Evolutionary conservation across 768 basidiomycete species (phyloP).

Genomic region (Asterophora parasitica): DNA sequence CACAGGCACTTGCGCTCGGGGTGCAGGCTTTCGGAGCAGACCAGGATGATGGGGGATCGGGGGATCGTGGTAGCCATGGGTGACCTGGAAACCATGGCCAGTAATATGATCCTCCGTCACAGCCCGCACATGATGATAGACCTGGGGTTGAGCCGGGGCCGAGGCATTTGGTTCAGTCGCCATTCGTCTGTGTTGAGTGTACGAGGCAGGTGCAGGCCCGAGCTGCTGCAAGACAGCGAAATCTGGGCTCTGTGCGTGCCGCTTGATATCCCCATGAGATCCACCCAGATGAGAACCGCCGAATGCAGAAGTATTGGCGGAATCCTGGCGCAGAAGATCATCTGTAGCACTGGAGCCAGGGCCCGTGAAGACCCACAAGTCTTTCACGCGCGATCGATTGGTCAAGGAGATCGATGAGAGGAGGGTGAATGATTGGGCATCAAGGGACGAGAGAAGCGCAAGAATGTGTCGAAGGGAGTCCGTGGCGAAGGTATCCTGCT

Average conservation of each 20-base stretch:
- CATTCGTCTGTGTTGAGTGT: constrained; percentile 30
- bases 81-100: background rate
- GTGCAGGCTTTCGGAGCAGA: constrained; percentile 57
- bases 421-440: constrained; percentile 62
- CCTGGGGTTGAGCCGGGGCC: constrained; percentile 5
- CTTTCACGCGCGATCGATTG: constrained; percentile 68
- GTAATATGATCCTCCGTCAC: constrained; percentile 23
- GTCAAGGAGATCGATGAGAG: constrained; percentile 67
- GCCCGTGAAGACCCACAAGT: constrained; percentile 74
- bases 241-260: constrained; percentile 16
- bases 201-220: constrained; percentile 11
- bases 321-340: constrained; percentile 27
- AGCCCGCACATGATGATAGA: constrained; percentile 28
- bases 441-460: constrained; percentile 59
- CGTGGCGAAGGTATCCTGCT: constrained; percentile 68
- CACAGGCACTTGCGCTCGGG: constrained; percentile 57
- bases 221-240: constrained; percentile 7
- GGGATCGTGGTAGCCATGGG: constrained; percentile 6
- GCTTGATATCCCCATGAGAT: constrained; percentile 19
- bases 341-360: constrained; percentile 32
- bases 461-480: constrained; percentile 74
- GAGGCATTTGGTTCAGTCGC: constrained; percentile 29
- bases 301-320: constrained; percentile 25
- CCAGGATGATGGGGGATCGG: constrained; percentile 18
- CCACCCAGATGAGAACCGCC: constrained; percentile 19